These are phyloP conservation scores for Neurospora sp. DNA, from an alignment of 495 filamentous ascomycete genomes.

Conservation along the genomic window DNA sequence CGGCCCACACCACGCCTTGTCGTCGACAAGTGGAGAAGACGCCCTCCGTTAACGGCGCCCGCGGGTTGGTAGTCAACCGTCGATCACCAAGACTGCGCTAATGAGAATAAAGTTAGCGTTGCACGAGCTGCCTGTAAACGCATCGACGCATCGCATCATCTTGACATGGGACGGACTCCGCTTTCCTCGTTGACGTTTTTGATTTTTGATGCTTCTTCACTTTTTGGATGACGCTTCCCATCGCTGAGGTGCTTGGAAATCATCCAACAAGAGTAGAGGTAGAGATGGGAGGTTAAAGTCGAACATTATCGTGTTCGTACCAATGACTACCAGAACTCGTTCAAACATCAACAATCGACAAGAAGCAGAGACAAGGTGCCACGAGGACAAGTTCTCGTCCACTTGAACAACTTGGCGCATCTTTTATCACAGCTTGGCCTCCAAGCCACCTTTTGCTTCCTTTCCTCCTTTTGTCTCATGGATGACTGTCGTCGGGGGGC, in stretches of 20 bases:
- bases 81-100: neutral
- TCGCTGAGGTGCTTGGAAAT: neutral
- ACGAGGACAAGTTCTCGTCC: neutral
- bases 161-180: neutral
- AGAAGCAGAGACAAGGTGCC: neutral
- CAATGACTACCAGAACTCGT: neutral
- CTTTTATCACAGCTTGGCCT: neutral
- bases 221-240: neutral
- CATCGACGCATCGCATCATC: neutral
- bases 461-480: neutral
- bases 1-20: neutral
- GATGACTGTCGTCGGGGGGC: neutral
- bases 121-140: neutral
- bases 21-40: neutral
- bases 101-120: neutral
- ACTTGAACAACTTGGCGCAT: neutral
- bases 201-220: neutral
- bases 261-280: neutral
- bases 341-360: neutral
- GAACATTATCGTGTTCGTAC: neutral
- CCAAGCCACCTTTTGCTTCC: neutral
- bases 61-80: neutral
- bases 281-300: neutral
- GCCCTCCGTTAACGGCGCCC: neutral
- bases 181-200: neutral